Conservation (phyloP, 1,139 yeast species). For the Chernovozyma aurita region DNA sequence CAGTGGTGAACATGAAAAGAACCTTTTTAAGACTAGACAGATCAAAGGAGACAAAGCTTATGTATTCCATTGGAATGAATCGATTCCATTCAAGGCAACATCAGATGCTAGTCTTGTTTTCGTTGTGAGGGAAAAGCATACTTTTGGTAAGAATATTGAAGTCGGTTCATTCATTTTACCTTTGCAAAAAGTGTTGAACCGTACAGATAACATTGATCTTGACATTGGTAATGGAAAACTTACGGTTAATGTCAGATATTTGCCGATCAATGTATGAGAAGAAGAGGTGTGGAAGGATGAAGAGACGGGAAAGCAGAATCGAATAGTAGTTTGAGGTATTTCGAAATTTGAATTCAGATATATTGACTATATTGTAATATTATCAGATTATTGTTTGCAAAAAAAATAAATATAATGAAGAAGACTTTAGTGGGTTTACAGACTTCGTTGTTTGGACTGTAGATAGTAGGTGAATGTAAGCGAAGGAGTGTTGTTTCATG, state of each 20-base stretch:
- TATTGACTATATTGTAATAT: neutral
- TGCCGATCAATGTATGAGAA: slow-evolving; percentile 2
- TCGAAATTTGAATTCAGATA: too few relatives aligned
- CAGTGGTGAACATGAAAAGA: slow-evolving; percentile 51
- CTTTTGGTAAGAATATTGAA: slow-evolving; percentile 66
- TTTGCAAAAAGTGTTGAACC: slow-evolving; percentile 26
- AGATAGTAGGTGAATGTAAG: too few relatives aligned
- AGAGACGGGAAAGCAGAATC: too few relatives aligned
- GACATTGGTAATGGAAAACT: slow-evolving; percentile 28
- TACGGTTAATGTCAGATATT: slow-evolving; percentile 26
- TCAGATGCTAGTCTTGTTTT: slow-evolving; percentile 56
- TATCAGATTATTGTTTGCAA: neutral
- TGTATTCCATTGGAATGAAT: slow-evolving; percentile 57
- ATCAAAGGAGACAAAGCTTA: slow-evolving; percentile 49
- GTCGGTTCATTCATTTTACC: slow-evolving; percentile 51
- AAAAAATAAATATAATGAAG: too few relatives aligned
- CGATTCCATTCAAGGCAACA: slow-evolving; percentile 62
- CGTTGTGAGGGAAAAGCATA: slow-evolving; percentile 62
- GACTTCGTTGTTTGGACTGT: too few relatives aligned
- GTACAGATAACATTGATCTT: slow-evolving; percentile 25
- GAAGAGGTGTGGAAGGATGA: too few relatives aligned
- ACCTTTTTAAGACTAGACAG: slow-evolving; percentile 61
- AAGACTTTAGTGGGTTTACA: too few relatives aligned
- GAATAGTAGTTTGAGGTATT: too few relatives aligned
- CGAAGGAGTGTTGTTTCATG: too few relatives aligned